Conservation (phyloP, 2,329 filamentous ascomycete genomes). For the Xylaria digitata region DNA sequence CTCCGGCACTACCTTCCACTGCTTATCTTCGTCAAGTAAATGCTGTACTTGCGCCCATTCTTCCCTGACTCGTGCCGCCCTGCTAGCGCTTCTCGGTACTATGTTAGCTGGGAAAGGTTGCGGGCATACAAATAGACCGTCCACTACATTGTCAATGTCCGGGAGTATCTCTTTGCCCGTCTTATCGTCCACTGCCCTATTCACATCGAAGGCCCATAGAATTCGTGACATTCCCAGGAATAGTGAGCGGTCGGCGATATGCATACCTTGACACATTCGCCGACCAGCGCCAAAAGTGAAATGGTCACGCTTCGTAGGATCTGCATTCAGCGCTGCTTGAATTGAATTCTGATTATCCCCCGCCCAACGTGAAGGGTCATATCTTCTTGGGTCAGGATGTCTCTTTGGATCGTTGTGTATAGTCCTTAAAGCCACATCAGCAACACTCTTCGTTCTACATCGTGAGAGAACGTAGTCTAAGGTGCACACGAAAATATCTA, state of each 20-base stretch:
- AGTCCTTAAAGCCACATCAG: constrained; percentile 46
- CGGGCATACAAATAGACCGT: constrained; percentile 22
- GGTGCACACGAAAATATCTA: background rate
- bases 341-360: constrained; percentile 42
- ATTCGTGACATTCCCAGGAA: constrained; percentile 56
- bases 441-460: too few species aligned
- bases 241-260: constrained; percentile 49
- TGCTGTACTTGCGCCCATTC: constrained; percentile 8
- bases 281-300: constrained; percentile 47
- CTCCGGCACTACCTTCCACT: constrained; percentile 20
- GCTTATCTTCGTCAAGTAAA: constrained; percentile 5
- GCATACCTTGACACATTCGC: constrained; percentile 61
- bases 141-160: constrained; percentile 10
- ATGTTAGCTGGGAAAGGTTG: constrained; percentile 21
- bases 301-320: constrained; percentile 45
- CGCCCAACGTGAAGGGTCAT: constrained; percentile 53
- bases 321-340: constrained; percentile 49
- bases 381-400: constrained; percentile 54
- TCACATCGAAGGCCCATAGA: constrained; percentile 57
- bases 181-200: background rate
- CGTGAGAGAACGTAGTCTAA: too few species aligned
- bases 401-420: constrained; percentile 59
- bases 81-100: constrained; percentile 3
- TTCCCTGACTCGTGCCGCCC: background rate
- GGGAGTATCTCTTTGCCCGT: background rate